These are phyloP conservation scores for Ogataea haglerorum DNA, from an alignment of 805 yeast genomes.

Conservation along the genomic window DNA sequence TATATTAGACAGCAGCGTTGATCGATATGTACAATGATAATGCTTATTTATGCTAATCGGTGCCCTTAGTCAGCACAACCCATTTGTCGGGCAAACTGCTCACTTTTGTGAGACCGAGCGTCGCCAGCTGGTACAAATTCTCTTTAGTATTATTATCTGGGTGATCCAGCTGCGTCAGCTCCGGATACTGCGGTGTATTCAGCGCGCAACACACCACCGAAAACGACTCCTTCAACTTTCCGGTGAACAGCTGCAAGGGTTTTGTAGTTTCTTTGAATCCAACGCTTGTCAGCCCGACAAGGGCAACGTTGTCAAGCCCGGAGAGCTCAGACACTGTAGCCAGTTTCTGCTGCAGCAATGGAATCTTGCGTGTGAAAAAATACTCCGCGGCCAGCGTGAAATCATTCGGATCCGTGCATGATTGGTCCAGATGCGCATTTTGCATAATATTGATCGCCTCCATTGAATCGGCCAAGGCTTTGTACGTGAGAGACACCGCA, in stretches of 20 bases:
- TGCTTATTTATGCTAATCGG: constrained; percentile 1
- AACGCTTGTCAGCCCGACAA: constrained; percentile 17
- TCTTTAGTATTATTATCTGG: constrained; percentile 9
- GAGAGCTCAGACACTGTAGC: neutral
- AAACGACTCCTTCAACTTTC: constrained; percentile 4
- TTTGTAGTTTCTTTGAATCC: constrained; percentile 13
- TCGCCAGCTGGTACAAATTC: constrained; percentile 25
- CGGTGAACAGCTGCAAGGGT: constrained; percentile 11
- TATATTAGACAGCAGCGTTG: constrained; percentile 42
- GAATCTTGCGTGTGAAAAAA: constrained; percentile 11
- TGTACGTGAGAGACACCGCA: constrained; percentile 15
- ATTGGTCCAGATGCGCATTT: constrained; percentile 7
- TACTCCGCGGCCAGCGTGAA: constrained; percentile 21
- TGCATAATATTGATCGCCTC: constrained; percentile 18
- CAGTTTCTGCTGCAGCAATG: constrained; percentile 7
- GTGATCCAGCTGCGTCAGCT: constrained; percentile 14
- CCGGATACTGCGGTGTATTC: constrained; percentile 25
- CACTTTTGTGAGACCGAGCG: constrained; percentile 26
- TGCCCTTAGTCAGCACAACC: constrained; percentile 17
- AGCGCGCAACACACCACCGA: constrained; percentile 19
- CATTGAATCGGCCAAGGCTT: constrained; percentile 17
- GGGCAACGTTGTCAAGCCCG: constrained; percentile 2
- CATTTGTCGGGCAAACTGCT: constrained; percentile 17
- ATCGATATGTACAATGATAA: constrained; percentile 4
- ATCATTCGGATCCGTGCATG: constrained; percentile 22